Conservation (phyloP, 768 basidiomycete genomes). For the Krasilnikovozyma curviuscula region DNA sequence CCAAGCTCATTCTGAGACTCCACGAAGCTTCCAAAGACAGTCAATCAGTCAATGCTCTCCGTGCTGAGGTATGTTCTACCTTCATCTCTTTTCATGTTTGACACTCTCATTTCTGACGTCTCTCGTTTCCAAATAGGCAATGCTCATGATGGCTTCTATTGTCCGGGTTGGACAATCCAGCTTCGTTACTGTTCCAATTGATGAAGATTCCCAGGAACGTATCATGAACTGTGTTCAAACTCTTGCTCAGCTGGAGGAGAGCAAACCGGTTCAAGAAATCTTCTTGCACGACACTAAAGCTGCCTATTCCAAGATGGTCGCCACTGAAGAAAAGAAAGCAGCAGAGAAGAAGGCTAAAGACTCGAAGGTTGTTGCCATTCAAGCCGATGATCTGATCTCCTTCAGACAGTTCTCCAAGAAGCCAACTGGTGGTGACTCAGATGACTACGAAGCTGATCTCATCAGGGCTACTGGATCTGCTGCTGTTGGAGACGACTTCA, state of each 20-base stretch:
- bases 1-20: conserved; percentile 73
- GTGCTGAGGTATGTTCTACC: conserved; percentile 50
- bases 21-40: conserved; percentile 33
- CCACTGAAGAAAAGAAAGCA: conserved; percentile 84
- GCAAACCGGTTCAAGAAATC: conserved; percentile 31
- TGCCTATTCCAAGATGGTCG: conserved; percentile 89
- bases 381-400: conserved; percentile 76
- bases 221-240: conserved; percentile 93
- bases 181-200: conserved; percentile 81
- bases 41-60: conserved; percentile 47
- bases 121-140: conserved; percentile 37
- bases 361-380: conserved; percentile 45
- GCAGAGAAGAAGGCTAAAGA: conserved; percentile 78
- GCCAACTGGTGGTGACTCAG: conserved; percentile 47
- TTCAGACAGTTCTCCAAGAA: conserved; percentile 96
- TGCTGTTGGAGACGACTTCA: conserved; percentile 75
- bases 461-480: conserved; percentile 68
- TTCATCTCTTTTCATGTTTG: neutral
- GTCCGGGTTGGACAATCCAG: conserved; percentile 96
- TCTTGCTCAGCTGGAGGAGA: conserved; percentile 51
- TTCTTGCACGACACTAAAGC: conserved; percentile 56
- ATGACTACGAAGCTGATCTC: conserved; percentile 68
- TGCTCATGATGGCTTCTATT: conserved; percentile 94
- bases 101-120: neutral
- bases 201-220: conserved; percentile 91